Conservation (phyloP, 495 filamentous ascomycete species). For the Haplographium delicatum region DNA sequence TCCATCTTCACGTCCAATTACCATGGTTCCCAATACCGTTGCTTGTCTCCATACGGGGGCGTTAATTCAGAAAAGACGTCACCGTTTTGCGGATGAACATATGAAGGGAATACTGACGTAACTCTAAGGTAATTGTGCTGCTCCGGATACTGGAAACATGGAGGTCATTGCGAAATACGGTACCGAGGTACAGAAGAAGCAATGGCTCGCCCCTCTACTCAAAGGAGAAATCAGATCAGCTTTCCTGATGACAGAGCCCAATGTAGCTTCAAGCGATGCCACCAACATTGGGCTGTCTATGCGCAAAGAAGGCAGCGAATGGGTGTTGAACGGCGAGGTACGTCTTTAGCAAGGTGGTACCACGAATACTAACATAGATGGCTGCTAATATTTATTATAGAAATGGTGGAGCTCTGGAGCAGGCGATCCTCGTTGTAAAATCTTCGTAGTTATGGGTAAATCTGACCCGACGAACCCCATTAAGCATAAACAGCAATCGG, state of each 20-base stretch:
- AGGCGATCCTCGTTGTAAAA: slow-evolving; percentile 81
- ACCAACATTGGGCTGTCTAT: slow-evolving; percentile 82
- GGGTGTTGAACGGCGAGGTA: slow-evolving; percentile 78
- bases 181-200: slow-evolving; percentile 73
- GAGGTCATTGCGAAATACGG: slow-evolving; percentile 91
- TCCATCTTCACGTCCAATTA: too few species aligned
- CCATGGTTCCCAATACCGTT: too few species aligned
- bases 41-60: too few species aligned
- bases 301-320: slow-evolving; percentile 69
- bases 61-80: too few species aligned
- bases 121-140: slow-evolving; percentile 86
- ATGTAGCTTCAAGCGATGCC: slow-evolving; percentile 78
- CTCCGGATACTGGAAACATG: slow-evolving; percentile 93
- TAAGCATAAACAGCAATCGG: slow-evolving; percentile 79
- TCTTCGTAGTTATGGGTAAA: slow-evolving; percentile 92
- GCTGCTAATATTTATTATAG: slow-evolving; percentile 30
- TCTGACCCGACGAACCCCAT: slow-evolving; percentile 62
- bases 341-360: slow-evolving; percentile 18
- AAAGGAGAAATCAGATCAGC: slow-evolving; percentile 81
- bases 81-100: too few species aligned
- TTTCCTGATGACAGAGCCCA: slow-evolving; percentile 90
- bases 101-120: too few species aligned
- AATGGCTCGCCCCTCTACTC: slow-evolving; percentile 78
- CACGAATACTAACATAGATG: too few species aligned
- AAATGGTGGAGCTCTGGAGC: slow-evolving; percentile 97